Evolutionary conservation across 352 stramenopile species (phyloP).

Genomic region (Pythium brassicae): DNA sequence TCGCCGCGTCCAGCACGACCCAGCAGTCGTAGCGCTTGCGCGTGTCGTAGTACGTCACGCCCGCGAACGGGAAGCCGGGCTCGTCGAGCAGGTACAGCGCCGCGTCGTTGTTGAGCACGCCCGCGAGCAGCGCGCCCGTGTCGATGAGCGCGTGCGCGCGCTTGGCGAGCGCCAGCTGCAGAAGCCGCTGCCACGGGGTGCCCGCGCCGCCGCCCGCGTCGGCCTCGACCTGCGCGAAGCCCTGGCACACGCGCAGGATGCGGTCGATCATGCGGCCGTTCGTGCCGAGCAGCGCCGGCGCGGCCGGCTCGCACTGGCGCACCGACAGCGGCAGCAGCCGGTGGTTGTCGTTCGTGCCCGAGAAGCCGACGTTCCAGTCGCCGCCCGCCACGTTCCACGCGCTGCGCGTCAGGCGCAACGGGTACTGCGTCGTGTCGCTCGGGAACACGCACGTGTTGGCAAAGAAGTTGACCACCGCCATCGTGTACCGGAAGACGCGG

Average conservation of each 20-base stretch:
- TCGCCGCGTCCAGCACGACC: constrained; percentile 69
- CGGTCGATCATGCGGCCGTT: constrained; percentile 88
- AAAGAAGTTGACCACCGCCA: constrained; percentile 83
- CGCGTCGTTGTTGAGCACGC: constrained; percentile 43
- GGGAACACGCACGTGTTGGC: constrained; percentile 82
- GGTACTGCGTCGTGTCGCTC: constrained; percentile 75
- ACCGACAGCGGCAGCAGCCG: constrained; percentile 69
- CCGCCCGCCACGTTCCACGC: constrained; percentile 82
- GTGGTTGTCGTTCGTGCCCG: constrained; percentile 89
- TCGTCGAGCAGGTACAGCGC: constrained; percentile 41
- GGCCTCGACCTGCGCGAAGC: constrained; percentile 26
- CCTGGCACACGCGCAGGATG: constrained; percentile 35
- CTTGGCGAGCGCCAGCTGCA: constrained; percentile 34
- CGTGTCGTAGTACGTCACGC: constrained; percentile 86
- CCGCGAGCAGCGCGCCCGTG: constrained; percentile 76
- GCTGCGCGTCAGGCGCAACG: constrained; percentile 58
- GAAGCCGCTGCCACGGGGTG: constrained; percentile 44
- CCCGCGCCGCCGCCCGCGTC: neutral
- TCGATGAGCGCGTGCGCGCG: constrained; percentile 75
- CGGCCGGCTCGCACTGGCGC: constrained; percentile 48
- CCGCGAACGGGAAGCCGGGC: constrained; percentile 24
- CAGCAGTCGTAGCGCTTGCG: constrained; percentile 47
- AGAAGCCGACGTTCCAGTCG: constrained; percentile 71
- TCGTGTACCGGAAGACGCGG: constrained; percentile 53
- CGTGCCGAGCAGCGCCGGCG: constrained; percentile 48